Evolutionary conservation across 331 rosid species (phyloP).

Genomic region (Saraca asoca): DNA sequence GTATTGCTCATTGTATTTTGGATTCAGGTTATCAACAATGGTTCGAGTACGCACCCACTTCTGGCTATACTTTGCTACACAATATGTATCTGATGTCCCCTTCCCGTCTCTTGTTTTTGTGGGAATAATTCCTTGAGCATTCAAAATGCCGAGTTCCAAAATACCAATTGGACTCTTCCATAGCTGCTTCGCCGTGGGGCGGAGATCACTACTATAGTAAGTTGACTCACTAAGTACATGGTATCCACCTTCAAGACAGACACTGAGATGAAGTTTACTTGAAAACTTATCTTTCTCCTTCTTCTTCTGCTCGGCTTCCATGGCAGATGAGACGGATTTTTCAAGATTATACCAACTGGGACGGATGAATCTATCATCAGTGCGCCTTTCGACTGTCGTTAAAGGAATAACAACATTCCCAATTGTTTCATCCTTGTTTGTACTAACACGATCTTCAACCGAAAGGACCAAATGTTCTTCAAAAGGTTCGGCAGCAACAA

Average conservation of each 20-base stretch:
- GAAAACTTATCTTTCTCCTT: slow-evolving; percentile 40
- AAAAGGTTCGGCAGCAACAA: slow-evolving; percentile 53
- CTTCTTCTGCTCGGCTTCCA: slow-evolving; percentile 38
- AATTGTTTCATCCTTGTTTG: slow-evolving; percentile 44
- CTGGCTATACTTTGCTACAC: slow-evolving; percentile 51
- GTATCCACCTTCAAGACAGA: slow-evolving; percentile 50
- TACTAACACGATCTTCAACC: slow-evolving; percentile 39
- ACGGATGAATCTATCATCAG: slow-evolving; percentile 34
- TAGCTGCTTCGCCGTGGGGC: slow-evolving; percentile 46
- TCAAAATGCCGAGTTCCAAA: slow-evolving; percentile 47
- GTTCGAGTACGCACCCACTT: slow-evolving; percentile 55
- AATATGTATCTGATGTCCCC: slow-evolving; percentile 42
- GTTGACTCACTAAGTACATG: slow-evolving; percentile 50
- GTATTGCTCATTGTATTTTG: slow-evolving; percentile 56
- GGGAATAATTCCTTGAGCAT: slow-evolving; percentile 43
- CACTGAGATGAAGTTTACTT: slow-evolving; percentile 38
- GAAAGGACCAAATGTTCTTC: slow-evolving; percentile 45
- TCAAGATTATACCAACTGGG: slow-evolving; percentile 45
- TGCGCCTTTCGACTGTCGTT: slow-evolving; percentile 38
- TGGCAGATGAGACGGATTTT: slow-evolving; percentile 27
- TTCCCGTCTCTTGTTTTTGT: slow-evolving; percentile 47
- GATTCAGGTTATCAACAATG: slow-evolving; percentile 35
- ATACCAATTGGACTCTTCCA: slow-evolving; percentile 52
- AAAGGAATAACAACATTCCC: slow-evolving; percentile 33
- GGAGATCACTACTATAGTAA: slow-evolving; percentile 42